Evolutionary conservation across 306 rosid genomes (phyloP).

Genomic region (Styphnolobium japonicum): DNA sequence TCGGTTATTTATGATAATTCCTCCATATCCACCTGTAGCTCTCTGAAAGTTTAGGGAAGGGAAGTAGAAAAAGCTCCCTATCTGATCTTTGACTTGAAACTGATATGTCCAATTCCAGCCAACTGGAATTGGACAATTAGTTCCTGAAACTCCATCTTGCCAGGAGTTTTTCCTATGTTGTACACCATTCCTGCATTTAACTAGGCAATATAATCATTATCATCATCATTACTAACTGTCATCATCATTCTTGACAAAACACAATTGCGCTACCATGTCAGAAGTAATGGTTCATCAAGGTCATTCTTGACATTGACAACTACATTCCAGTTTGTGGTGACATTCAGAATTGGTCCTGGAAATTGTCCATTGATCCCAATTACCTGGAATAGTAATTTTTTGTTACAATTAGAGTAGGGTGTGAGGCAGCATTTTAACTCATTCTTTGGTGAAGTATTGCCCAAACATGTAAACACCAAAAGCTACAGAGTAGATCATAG

Average conservation of each 20-base stretch:
- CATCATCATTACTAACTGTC: slow-evolving; percentile 21
- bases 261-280: slow-evolving; percentile 65
- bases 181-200: slow-evolving; percentile 76
- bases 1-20: slow-evolving; percentile 76
- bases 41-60: slow-evolving; percentile 84
- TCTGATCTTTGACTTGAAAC: slow-evolving; percentile 95
- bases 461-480: neutral
- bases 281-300: slow-evolving; percentile 88
- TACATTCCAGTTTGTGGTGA: slow-evolving; percentile 94
- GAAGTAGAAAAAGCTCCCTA: slow-evolving; percentile 94
- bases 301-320: slow-evolving; percentile 80
- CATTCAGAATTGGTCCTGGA: slow-evolving; percentile 81
- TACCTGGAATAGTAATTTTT: slow-evolving; percentile 50
- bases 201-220: slow-evolving; percentile 36
- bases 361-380: slow-evolving; percentile 77
- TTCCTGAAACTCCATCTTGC: slow-evolving; percentile 96
- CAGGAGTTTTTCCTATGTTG: slow-evolving; percentile 87
- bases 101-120: slow-evolving; percentile 98
- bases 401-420: neutral
- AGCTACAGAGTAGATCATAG: neutral
- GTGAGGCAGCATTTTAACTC: neutral
- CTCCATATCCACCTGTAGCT: slow-evolving; percentile 95
- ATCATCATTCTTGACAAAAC: slow-evolving; percentile 3
- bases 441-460: neutral
- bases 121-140: slow-evolving; percentile 96